Conservation (phyloP, 2,329 filamentous ascomycete genomes). For the Cytospora paraplurivora region DNA sequence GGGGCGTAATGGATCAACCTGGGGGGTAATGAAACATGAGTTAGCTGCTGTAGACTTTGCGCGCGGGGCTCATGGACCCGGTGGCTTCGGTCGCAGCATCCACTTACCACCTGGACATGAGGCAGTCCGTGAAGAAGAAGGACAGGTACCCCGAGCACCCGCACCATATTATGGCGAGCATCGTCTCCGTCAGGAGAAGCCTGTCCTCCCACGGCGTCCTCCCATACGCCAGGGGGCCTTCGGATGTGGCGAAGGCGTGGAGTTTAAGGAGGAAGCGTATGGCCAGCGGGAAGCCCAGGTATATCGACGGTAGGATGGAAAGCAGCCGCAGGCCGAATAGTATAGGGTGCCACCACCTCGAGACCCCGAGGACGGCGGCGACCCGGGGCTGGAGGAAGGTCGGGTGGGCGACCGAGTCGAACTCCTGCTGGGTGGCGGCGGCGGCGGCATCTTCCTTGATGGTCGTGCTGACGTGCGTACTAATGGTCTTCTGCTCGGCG, state of each 20-base stretch:
- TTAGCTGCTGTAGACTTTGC: conserved; percentile 22
- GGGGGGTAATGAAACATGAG: conserved; percentile 8
- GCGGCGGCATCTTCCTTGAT: background rate
- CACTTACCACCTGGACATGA: conserved; percentile 77
- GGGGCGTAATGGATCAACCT: conserved; percentile 86
- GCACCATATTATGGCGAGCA: conserved; percentile 75
- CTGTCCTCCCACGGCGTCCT: conserved; percentile 44
- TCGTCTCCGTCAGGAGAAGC: conserved; percentile 66
- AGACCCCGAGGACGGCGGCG: conserved; percentile 75
- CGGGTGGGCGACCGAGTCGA: conserved; percentile 33
- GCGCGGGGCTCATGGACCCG: background rate
- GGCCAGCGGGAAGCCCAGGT: conserved; percentile 70
- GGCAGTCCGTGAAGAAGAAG: conserved; percentile 81
- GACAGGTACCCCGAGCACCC: conserved; percentile 76
- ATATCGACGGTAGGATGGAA: conserved; percentile 69
- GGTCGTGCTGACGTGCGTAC: conserved; percentile 15
- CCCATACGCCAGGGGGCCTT: conserved; percentile 41
- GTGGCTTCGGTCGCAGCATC: background rate
- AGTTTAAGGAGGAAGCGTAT: conserved; percentile 69
- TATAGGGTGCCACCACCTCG: conserved; percentile 71
- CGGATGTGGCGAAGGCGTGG: conserved; percentile 45
- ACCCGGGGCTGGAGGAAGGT: conserved; percentile 72
- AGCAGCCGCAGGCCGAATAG: conserved; percentile 72
- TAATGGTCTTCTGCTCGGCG: conserved; percentile 14
- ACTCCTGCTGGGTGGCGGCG: background rate